Evolutionary conservation across 1,139 yeast species (phyloP).

Genomic region (Geotrichum carabidarum): DNA sequence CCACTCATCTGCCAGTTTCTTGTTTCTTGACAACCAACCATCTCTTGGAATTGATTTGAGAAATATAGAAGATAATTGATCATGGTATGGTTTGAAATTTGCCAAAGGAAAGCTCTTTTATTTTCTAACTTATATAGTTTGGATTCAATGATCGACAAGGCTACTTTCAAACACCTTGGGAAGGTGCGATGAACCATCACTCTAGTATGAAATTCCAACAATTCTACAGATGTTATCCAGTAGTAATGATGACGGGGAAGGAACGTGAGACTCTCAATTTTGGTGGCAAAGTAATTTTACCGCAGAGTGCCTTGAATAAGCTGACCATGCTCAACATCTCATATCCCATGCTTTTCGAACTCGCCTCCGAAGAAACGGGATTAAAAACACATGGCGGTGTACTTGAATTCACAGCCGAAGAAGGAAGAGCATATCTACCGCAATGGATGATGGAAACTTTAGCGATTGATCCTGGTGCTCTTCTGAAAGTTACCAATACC

Average conservation of each 20-base stretch:
- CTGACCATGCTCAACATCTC: constrained; percentile 83
- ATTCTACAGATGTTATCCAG: constrained; percentile 86
- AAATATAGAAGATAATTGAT: not conserved
- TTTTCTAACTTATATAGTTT: constrained; percentile 1
- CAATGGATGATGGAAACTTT: constrained; percentile 94
- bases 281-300: constrained; percentile 95
- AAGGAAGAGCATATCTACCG: constrained; percentile 90
- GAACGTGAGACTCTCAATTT: constrained; percentile 76
- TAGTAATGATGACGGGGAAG: constrained; percentile 82
- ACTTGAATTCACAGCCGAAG: constrained; percentile 92
- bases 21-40: not conserved
- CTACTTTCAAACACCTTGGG: constrained; percentile 9
- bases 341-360: constrained; percentile 91
- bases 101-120: not conserved
- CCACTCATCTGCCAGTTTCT: not conserved
- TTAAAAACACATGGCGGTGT: constrained; percentile 84
- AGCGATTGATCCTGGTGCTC: constrained; percentile 66
- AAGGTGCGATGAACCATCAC: constrained; percentile 8
- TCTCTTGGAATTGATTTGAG: not conserved
- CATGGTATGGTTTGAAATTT: not conserved
- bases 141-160: constrained; percentile 6
- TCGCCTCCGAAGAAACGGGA: constrained; percentile 60
- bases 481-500: constrained; percentile 63
- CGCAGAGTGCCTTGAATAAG: constrained; percentile 86
- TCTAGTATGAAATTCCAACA: constrained; percentile 52